A percentile compares a stretch with the other conserved stretches of the same genome.
Evolutionary conservation across 1,284 basidiomycete genomes (phyloP).

Genomic region (Leccinum griseonigrum): DNA sequence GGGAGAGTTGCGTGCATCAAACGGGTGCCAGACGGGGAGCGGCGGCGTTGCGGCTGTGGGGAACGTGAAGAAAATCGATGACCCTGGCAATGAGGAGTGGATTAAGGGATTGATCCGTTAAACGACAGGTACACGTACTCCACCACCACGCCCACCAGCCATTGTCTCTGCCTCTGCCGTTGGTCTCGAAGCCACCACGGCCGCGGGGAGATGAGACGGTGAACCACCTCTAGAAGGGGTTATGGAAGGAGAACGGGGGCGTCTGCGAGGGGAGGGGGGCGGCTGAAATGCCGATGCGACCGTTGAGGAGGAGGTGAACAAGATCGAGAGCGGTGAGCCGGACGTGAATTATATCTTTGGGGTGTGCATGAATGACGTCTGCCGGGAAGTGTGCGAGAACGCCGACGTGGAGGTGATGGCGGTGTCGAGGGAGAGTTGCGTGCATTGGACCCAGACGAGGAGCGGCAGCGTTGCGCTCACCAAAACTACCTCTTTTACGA

Average conservation of each 20-base stretch:
- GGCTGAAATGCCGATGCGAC: too few species aligned
- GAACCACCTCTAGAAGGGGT: too few species aligned
- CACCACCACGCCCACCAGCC: slow-evolving; percentile 38
- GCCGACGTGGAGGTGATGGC: slow-evolving; percentile 32
- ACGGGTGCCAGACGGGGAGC: slow-evolving; percentile 35
- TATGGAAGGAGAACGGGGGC: too few species aligned
- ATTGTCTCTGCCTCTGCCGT: slow-evolving; percentile 37
- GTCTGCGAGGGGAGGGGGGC: too few species aligned
- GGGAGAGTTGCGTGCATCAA: slow-evolving; percentile 40
- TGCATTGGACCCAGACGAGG: slow-evolving; percentile 31
- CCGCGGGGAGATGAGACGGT: slow-evolving; percentile 29
- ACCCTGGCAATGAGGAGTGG: slow-evolving; percentile 29
- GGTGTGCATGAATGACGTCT: slow-evolving; percentile 37
- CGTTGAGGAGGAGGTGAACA: slow-evolving; percentile 1
- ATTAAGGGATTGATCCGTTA: slow-evolving; percentile 6
- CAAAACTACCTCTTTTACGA: too few species aligned
- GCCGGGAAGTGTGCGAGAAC: slow-evolving; percentile 35
- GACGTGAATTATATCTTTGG: slow-evolving; percentile 16
- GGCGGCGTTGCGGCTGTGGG: slow-evolving; percentile 32
- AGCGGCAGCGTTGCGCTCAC: slow-evolving; percentile 23
- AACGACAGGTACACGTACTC: slow-evolving; percentile 29
- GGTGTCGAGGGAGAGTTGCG: slow-evolving; percentile 46
- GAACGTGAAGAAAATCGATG: slow-evolving; percentile 42
- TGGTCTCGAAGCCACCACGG: slow-evolving; percentile 40
- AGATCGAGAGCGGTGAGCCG: slow-evolving; percentile 28